Base-by-base conservation (phyloP, 805 yeast genomes). In the Teunomyces lycoperdinae region DNA sequence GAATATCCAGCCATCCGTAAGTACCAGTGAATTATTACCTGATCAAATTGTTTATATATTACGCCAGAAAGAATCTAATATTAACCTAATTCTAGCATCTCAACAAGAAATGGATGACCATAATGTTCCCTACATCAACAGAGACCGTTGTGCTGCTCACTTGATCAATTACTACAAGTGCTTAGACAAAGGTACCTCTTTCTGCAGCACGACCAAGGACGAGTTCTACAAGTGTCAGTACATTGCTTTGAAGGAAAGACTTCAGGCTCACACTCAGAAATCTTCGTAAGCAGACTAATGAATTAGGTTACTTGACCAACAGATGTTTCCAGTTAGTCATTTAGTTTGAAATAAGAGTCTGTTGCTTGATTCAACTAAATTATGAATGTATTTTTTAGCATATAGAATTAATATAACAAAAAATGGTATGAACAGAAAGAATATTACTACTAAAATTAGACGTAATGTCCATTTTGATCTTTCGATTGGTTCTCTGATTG, bases 211-310 rank as follows among this genome's bases (percentile, higher is more conserved):
- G 32, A 60, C 75, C 42, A 73, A 73, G 59, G 77, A 72, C 46
- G 69, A 65, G 52, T 71, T 71, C 51, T 73, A 71, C 63, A 70
- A 73, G 57, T 73, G 77, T 52, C 76, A 70, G 53, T 73, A 73
- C 56, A 55, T 63, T 38, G 64, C 71, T 20, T 71, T 73, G 59
- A 71, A 72, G 57, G 66, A 70, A 46, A 68, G 77, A 61, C 72
- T 73, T 44, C 66, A 48, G 5, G 28, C 17, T 30, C 50, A 42
- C 35, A 29, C 41, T 26, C 27, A 38, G 29, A 20, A 38, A 24
- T 8, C 41, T 10, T 38, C 30, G 41, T 38, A 14, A 38, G 16
- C 41, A 14, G 14, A 10, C 9, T 32, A 8, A 13, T 32, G 13
- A 4, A 32, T 6, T 32, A 5, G 16, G 10, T 6, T 8, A 14